Evolutionary conservation across 768 basidiomycete species (phyloP), one percentile per base, ranked within the genome.

Genomic region (Psilocybe subaeruginosa): DNA sequence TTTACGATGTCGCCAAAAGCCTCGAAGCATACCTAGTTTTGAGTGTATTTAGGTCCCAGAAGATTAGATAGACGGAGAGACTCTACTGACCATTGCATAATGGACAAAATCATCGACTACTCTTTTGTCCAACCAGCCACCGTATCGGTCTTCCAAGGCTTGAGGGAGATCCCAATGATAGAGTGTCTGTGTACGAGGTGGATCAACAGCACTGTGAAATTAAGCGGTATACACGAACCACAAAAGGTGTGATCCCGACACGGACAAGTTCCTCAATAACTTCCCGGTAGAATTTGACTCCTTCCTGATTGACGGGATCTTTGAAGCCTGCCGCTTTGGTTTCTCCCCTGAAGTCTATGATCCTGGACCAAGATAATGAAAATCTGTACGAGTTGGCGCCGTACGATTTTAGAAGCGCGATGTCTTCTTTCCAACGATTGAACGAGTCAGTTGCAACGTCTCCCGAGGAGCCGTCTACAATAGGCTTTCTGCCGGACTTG

Each of bases 81-180:
- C 23, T 23, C 23, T 23, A 9, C 70, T 39, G 54, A 78, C 85
- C 66, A 75, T 77, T 23, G 90, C 84, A 68, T 88, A 92, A 65
- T 81, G 75, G 29, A 80, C 79, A 56, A 80, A 92, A 71, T 93
- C 91, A 37, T 79, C 72, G 12, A 88, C 74, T 53, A 90, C 82
- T 58, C 87, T 79, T 63, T 82, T 84, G 73, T 85, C 83, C 17
- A 90, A 75, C 90, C 89, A 92, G 2, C 90, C 90, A 3, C 85
- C 85, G 69, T 92, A 92, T 53, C 87, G 80, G 56, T 91, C 86
- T 37, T 90, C 82, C 49, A 94, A 77, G 1, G 75, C 85, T 70
- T 90, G 87, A 6, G 91, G 91, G 5, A 91, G 78, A 65, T 93
- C 91, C 90, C 89, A 92, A 68, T 88, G 89, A 69, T 89, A 89